Evolutionary conservation across 371 early-diverging fungal genomes (phyloP).

Genomic region (Mucor circinelloides): DNA sequence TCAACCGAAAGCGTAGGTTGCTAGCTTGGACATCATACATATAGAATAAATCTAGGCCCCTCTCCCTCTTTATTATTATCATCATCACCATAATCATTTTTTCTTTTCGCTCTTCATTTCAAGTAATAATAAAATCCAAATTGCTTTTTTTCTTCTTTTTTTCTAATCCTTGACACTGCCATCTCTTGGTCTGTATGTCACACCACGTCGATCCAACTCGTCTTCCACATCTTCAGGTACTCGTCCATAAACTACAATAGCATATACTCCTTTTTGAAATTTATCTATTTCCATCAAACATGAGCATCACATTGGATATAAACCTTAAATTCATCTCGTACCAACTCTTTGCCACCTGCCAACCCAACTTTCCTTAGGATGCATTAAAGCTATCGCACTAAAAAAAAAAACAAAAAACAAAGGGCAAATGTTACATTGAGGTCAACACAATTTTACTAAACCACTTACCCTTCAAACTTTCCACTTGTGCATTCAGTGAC

Average conservation of each 20-base stretch:
- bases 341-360: conserved; percentile 85
- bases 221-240: conserved; percentile 89
- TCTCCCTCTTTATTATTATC: not conserved
- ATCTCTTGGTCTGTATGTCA: conserved; percentile 86
- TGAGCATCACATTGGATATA: not conserved
- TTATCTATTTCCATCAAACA: conserved; percentile 55
- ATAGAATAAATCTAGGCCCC: not conserved
- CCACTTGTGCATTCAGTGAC: conserved; percentile 86
- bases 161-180: conserved; percentile 74
- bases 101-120: not conserved
- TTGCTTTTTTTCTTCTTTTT: too few relatives aligned
- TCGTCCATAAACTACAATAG: conserved; percentile 87
- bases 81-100: not conserved
- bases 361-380: conserved; percentile 87
- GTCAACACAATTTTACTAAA: not conserved
- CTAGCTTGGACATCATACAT: conserved; percentile 1
- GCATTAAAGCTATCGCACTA: conserved; percentile 79
- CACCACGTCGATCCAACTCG: conserved; percentile 73
- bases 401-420: not conserved
- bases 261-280: conserved; percentile 87
- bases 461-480: conserved; percentile 81
- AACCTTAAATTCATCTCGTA: conserved; percentile 16
- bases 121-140: not conserved
- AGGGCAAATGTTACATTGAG: not conserved
- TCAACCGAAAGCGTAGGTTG: conserved; percentile 28